These are phyloP conservation scores for Colletotrichum navitas DNA, from an alignment of 2,329 filamentous ascomycete species.

Conservation along the genomic window DNA sequence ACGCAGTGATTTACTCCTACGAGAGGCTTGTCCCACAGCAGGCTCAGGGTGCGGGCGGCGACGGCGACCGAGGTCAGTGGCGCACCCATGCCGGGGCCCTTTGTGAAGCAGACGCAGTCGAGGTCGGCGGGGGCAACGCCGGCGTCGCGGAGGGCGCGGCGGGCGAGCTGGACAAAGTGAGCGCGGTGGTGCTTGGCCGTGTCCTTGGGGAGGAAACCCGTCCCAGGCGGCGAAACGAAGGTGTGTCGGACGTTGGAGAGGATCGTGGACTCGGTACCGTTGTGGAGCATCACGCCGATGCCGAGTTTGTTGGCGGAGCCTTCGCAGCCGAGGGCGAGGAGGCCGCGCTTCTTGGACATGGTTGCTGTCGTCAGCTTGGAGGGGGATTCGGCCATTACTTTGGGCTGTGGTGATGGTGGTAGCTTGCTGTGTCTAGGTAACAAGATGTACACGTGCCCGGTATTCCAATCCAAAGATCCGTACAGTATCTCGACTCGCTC, in stretches of 20 bases:
- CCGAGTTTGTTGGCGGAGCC: constrained; percentile 98
- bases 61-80: constrained; percentile 89
- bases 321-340: constrained; percentile 75
- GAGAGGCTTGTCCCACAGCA: constrained; percentile 90
- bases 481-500: not conserved
- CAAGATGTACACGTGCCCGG: not conserved
- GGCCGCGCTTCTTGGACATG: constrained; percentile 53
- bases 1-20: constrained; percentile 98
- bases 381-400: constrained; percentile 19
- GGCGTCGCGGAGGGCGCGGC: constrained; percentile 80
- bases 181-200: constrained; percentile 91
- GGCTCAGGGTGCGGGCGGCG: constrained; percentile 81
- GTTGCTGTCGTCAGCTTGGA: constrained; percentile 41
- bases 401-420: not conserved
- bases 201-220: constrained; percentile 96
- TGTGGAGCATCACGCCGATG: constrained; percentile 89
- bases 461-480: not conserved
- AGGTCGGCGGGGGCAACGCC: constrained; percentile 73
- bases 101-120: constrained; percentile 95
- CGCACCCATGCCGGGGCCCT: constrained; percentile 96
- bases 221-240: constrained; percentile 89
- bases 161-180: constrained; percentile 86
- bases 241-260: constrained; percentile 96
- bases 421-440: not conserved
- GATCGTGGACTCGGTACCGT: constrained; percentile 71